Base-by-base conservation (phyloP, 208 protist genomes). In the Tritrichomonas musculus region DNA sequence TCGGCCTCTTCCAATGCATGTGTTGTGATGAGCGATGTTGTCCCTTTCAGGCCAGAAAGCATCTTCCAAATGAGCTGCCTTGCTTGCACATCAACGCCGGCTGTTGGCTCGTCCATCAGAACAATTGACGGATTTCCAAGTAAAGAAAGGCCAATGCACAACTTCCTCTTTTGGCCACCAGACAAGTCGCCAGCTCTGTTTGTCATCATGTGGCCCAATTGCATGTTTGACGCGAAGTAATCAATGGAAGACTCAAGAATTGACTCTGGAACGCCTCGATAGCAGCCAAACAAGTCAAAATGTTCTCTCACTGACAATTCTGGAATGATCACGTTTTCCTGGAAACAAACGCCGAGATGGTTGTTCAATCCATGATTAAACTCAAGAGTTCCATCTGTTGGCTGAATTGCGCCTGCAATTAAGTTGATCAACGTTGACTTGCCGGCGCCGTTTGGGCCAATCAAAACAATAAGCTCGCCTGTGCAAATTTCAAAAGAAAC, bases 131-230 rank as follows among this genome's bases (percentile, higher is more conserved):
- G 82, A 50, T 92, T 92, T 30, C 82, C 82, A 44, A 92, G 30
- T 30, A 92, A 49, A 30, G 82, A 25, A 44, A 92, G 33, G 30
- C 39, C 82, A 92, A 92, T 66, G 82, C 82, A 69, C 33, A 92
- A 49, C 36, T 92, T 92, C 65, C 82, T 92, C n/a, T 92, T 92
- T 30, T 92, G 47, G 47, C 82, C 82, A 92, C 82, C 82, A 20
- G 82, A 92, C 41, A 92, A 36, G 47, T 92, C 50, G 8, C 82
- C 82, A 66, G 82, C 82, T 41, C 55, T 33, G 30, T 66, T 92
- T 49, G 22, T 44, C 41, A 69, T 27, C 47, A 69, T 69, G 25
- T 69, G 33, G 13, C 33, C 30, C 25, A 92, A 50, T 33, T 57
- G 55, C 47, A 92, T 30, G 55, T 92, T 66, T 33, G 33, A 25